Evolutionary conservation across 768 basidiomycete species (phyloP).

Genomic region (Tremella yokohamensis): DNA sequence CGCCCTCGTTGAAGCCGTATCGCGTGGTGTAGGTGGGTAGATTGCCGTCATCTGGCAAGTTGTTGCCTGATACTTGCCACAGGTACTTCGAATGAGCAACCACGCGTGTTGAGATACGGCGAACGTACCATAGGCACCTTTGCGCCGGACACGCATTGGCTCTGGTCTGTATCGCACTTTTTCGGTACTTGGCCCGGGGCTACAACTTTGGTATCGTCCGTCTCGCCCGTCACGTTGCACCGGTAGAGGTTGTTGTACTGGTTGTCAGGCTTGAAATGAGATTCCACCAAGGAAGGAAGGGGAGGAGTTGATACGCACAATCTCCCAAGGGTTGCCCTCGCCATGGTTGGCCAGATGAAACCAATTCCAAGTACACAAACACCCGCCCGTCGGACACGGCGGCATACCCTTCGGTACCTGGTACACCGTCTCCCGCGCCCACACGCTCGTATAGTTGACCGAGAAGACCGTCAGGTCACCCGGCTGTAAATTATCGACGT

Average conservation of each 20-base stretch:
- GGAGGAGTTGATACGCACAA: background rate
- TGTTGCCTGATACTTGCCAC: background rate
- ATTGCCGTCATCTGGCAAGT: background rate
- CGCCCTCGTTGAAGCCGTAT: conserved; percentile 69
- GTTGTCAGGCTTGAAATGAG: background rate
- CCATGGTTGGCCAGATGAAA: conserved; percentile 48
- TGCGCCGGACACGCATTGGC: conserved; percentile 24
- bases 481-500: conserved; percentile 60
- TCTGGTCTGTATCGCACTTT: conserved; percentile 20
- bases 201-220: conserved; percentile 13
- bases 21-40: conserved; percentile 58
- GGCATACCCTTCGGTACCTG: conserved; percentile 67
- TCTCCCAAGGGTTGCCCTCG: conserved; percentile 16
- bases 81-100: too few species aligned
- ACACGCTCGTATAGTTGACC: conserved; percentile 72
- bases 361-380: conserved; percentile 57
- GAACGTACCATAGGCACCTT: conserved; percentile 53
- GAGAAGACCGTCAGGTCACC: conserved; percentile 71
- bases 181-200: conserved; percentile 18
- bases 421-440: conserved; percentile 67
- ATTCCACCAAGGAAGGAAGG: background rate
- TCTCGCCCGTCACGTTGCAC: conserved; percentile 33
- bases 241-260: conserved; percentile 32
- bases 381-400: conserved; percentile 62
- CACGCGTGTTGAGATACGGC: too few species aligned